phyloP scores from a whole-genome alignment of 768 basidiomycete genomes.

The Pleurotus djamor region DNA sequence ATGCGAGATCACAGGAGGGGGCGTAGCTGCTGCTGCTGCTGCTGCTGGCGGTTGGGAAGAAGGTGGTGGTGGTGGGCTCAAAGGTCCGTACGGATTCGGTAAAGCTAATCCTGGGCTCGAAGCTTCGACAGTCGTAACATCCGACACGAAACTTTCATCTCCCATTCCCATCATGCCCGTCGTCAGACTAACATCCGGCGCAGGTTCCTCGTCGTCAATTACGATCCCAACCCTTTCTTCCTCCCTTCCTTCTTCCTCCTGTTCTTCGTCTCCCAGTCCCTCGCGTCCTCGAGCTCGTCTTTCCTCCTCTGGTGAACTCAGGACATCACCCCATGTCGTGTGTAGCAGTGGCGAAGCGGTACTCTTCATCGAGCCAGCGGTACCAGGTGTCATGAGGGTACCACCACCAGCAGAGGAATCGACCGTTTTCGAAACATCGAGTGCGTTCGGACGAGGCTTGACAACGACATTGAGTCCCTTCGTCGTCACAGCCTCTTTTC shows the following conservation, averaged over 20 bases:
- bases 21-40: conserved; percentile 6
- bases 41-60: conserved; percentile 8
- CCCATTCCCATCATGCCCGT: conserved; percentile 5
- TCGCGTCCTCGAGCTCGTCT: background rate
- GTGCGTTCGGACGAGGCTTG: background rate
- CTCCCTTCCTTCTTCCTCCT: conserved; percentile 11
- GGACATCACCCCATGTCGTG: conserved; percentile 37
- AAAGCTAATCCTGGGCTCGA: background rate
- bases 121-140: background rate
- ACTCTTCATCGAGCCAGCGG: background rate
- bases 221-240: conserved; percentile 27
- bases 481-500: background rate
- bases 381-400: background rate
- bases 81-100: background rate
- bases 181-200: conserved; percentile 10
- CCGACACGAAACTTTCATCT: conserved; percentile 5
- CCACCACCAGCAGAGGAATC: background rate
- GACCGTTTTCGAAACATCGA: background rate
- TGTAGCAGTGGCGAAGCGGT: conserved; percentile 34
- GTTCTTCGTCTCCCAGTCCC: background rate
- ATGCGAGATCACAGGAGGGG: conserved; percentile 14
- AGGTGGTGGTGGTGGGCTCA: conserved; percentile 8
- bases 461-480: too few species aligned
- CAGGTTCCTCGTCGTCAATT: conserved; percentile 40
- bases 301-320: conserved; percentile 19